Evolutionary conservation across 1,139 yeast genomes (phyloP).

Genomic region (Hanseniaspora gamundiae): DNA sequence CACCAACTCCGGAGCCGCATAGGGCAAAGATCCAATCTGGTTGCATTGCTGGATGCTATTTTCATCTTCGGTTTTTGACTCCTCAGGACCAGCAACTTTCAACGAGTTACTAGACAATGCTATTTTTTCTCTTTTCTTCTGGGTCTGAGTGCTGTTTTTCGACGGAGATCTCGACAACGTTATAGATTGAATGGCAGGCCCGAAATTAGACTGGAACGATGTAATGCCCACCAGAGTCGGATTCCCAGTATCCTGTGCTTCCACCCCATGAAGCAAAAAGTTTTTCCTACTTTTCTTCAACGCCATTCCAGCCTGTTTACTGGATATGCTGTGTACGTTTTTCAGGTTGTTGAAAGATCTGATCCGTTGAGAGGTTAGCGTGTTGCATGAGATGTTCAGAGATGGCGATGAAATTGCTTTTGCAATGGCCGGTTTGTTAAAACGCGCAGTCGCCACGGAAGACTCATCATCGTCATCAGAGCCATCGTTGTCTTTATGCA

Average conservation of each 20-base stretch:
- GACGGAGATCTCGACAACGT: slow-evolving; percentile 5
- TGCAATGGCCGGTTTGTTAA: no score
- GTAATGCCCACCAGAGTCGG: slow-evolving; percentile 23
- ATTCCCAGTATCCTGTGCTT: slow-evolving; percentile 10
- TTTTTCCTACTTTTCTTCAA: no score
- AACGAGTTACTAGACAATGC: no score
- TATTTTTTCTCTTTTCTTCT: not conserved
- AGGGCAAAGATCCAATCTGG: slow-evolving; percentile 82
- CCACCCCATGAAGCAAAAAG: not conserved
- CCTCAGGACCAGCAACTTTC: no score
- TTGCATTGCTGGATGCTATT: slow-evolving; percentile 36
- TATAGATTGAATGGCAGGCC: slow-evolving; percentile 17
- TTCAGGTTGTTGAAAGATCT: not conserved
- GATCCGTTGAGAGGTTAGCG: not conserved
- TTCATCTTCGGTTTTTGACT: not conserved
- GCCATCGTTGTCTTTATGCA: not conserved
- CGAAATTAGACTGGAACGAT: slow-evolving; percentile 16
- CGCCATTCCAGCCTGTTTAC: no score
- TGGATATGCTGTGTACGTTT: not conserved
- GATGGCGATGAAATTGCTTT: no score
- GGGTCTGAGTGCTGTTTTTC: not conserved
- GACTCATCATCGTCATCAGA: no score
- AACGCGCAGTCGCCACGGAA: no score
- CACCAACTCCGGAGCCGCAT: slow-evolving; percentile 80
- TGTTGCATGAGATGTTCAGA: not conserved